phyloP scores from a whole-genome alignment of 805 yeast species.

The Pichia ethanolica region DNA sequence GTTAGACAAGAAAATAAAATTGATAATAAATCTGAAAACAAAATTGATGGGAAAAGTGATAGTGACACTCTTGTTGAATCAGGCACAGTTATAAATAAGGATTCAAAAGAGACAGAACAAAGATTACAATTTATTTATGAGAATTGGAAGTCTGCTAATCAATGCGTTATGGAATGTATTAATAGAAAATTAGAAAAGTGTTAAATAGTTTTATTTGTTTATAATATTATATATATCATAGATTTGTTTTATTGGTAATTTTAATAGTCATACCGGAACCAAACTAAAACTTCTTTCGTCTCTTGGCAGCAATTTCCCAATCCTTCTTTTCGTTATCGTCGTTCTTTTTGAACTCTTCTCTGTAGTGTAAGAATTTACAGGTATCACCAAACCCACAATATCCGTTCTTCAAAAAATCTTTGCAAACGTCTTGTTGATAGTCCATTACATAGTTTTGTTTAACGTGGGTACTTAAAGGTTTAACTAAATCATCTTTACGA shows the following conservation, averaged over 20 bases:
- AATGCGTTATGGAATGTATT: constrained; percentile 7
- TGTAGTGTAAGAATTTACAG: constrained; percentile 85
- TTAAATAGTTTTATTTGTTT: neutral
- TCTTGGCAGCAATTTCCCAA: constrained; percentile 14
- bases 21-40: neutral
- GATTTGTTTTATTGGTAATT: too few species aligned
- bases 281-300: constrained; percentile 17
- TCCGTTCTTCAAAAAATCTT: constrained; percentile 85
- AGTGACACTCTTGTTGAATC: too few species aligned
- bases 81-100: too few species aligned
- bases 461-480: constrained; percentile 37
- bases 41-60: neutral
- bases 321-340: constrained; percentile 19
- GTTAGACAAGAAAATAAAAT: neutral
- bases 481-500: constrained; percentile 12
- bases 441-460: constrained; percentile 67
- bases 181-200: constrained; percentile 3
- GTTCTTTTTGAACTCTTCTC: constrained; percentile 65
- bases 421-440: constrained; percentile 90
- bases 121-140: neutral
- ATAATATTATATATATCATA: neutral
- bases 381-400: constrained; percentile 97
- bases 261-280: too few species aligned
- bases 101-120: neutral
- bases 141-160: constrained; percentile 1